Percentiles rank a stretch among this genome's conserved stretches.
phyloP scores from a whole-genome alignment of 441 rosid genomes.

The Erysimum cheiri region DNA sequence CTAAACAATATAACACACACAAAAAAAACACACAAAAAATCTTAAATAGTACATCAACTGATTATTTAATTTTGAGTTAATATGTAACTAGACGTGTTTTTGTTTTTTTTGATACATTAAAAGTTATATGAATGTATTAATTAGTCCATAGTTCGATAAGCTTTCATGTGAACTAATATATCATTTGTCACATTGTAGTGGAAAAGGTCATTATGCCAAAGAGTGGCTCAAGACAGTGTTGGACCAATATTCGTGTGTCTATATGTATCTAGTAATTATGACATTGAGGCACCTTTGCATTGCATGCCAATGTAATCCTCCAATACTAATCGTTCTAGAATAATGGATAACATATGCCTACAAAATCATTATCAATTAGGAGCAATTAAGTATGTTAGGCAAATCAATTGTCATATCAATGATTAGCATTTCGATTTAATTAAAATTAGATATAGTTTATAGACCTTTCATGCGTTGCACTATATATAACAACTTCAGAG shows the following conservation, averaged over 20 bases:
- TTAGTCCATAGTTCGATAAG: conserved; percentile 18
- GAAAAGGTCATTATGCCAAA: conserved; percentile 43
- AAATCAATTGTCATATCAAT: conserved; percentile 30
- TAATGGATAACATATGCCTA: conserved; percentile 27
- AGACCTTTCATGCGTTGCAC: conserved; percentile 42
- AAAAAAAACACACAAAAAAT: no score
- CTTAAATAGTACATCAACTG: background rate
- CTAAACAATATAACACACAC: no score
- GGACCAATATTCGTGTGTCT: conserved; percentile 1
- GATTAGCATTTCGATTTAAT: conserved; percentile 13
- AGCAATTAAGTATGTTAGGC: conserved; percentile 17
- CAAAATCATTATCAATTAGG: background rate
- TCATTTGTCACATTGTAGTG: conserved; percentile 37
- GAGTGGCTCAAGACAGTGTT: conserved; percentile 50
- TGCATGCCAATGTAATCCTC: conserved; percentile 41
- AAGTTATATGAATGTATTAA: conserved; percentile 3
- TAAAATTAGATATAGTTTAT: conserved; percentile 13
- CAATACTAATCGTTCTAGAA: conserved; percentile 16
- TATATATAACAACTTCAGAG: conserved; percentile 21
- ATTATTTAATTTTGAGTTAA: background rate
- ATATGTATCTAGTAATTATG: conserved; percentile 35
- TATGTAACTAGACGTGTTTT: no score
- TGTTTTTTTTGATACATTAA: background rate
- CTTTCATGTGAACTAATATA: conserved; percentile 28
- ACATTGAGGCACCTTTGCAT: conserved; percentile 30